Conservation (phyloP, 2,329 filamentous ascomycete species). For the Pseudogymnoascus sp. region DNA sequence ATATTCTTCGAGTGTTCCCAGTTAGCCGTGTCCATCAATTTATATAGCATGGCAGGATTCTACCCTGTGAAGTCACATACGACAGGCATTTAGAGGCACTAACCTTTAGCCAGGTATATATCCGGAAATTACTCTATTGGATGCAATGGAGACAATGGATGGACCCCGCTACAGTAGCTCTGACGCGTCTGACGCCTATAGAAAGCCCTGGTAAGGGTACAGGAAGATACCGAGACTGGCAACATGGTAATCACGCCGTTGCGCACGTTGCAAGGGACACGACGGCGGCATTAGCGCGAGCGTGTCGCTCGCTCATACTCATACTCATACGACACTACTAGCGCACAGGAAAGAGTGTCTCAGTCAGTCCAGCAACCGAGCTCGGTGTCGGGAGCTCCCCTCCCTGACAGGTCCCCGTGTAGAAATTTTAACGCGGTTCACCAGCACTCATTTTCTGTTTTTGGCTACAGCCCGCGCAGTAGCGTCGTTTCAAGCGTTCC, state of each 20-base stretch:
- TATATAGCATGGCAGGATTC: slow-evolving; percentile 5
- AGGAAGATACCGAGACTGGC: neutral
- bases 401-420: neutral
- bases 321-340: too few relatives aligned
- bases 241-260: neutral
- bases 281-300: too few relatives aligned
- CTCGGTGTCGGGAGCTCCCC: neutral
- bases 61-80: neutral
- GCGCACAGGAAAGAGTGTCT: neutral
- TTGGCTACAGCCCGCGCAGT: neutral
- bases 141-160: neutral
- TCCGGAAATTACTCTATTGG: neutral
- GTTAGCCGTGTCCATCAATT: slow-evolving; percentile 1
- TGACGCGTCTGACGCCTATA: neutral
- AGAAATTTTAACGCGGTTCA: neutral
- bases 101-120: neutral
- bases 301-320: too few relatives aligned
- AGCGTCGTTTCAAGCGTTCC: slow-evolving; percentile 4
- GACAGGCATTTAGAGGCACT: neutral
- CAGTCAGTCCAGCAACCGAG: neutral
- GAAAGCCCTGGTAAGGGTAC: neutral
- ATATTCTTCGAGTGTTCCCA: neutral
- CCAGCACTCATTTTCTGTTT: neutral
- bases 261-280: neutral
- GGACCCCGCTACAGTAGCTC: neutral